phyloP scores from a whole-genome alignment of 495 filamentous ascomycete species.

The Opeltia flavorubescens region DNA sequence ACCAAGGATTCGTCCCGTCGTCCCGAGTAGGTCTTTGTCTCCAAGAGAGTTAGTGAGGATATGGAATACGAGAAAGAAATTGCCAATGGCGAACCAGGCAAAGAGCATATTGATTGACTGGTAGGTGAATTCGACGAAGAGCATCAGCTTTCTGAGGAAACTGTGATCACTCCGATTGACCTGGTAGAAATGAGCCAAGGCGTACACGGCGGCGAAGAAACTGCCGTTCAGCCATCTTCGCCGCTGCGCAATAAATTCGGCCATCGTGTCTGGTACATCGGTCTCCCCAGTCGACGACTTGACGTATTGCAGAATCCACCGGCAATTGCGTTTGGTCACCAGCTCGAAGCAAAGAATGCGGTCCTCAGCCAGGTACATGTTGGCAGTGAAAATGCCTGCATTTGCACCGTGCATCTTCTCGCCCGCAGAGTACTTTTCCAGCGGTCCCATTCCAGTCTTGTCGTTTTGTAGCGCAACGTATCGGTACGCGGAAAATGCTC shows the following conservation, averaged over 20 bases:
- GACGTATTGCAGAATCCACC: conserved; percentile 96
- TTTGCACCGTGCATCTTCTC: conserved; percentile 95
- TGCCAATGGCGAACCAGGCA: conserved; percentile 97
- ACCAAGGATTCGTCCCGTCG: conserved; percentile 61
- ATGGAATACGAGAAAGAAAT: conserved; percentile 98
- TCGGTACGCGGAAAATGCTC: conserved; percentile 95
- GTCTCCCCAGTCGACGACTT: conserved; percentile 94
- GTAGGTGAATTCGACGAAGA: conserved; percentile 85
- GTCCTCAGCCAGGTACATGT: conserved; percentile 99
- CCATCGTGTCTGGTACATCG: conserved; percentile 90
- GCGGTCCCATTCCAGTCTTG: conserved; percentile 76
- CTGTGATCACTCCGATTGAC: conserved; percentile 88
- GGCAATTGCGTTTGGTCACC: conserved; percentile 89
- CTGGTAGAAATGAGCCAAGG: conserved; percentile 85
- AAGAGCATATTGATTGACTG: conserved; percentile 95
- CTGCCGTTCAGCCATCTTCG: conserved; percentile 96
- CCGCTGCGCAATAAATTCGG: conserved; percentile 90
- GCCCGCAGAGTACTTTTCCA: conserved; percentile 95
- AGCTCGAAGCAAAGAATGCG: conserved; percentile 99
- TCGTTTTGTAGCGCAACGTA: conserved; percentile 94
- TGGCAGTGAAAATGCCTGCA: conserved; percentile 95
- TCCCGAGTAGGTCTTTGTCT: conserved; percentile 49
- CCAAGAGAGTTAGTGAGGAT: conserved; percentile 84
- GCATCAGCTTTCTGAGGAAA: conserved; percentile 71
- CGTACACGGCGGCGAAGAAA: conserved; percentile 97